phyloP scores from a whole-genome alignment of 2,329 filamentous ascomycete species.

The Alternaria conjuncta region DNA sequence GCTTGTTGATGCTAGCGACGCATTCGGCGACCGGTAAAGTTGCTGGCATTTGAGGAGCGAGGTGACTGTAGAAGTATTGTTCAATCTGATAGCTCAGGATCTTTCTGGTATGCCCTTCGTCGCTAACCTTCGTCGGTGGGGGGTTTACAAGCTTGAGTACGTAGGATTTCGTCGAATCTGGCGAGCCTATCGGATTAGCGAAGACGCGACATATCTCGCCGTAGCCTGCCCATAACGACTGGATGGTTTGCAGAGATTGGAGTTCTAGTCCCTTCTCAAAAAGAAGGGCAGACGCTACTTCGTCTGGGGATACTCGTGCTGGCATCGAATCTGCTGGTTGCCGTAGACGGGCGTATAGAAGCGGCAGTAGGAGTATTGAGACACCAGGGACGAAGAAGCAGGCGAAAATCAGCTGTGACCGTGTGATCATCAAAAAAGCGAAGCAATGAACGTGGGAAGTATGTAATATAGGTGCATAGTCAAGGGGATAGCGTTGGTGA shows the following conservation, averaged over 20 bases:
- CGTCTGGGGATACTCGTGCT: slow-evolving; percentile 14
- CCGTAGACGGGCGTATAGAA: not conserved
- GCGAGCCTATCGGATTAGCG: slow-evolving; percentile 40
- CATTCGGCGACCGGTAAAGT: slow-evolving; percentile 59
- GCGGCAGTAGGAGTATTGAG: not conserved
- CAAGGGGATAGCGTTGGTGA: not conserved
- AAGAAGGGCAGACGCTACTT: slow-evolving; percentile 37
- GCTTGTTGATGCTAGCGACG: slow-evolving; percentile 53
- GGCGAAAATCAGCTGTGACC: not conserved
- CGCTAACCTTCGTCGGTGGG: slow-evolving; percentile 49
- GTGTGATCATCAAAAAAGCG: slow-evolving; percentile 1
- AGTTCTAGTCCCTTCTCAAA: slow-evolving; percentile 32
- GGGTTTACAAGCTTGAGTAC: slow-evolving; percentile 68
- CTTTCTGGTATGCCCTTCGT: slow-evolving; percentile 70
- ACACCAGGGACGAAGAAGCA: slow-evolving; percentile 2
- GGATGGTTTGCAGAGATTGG: slow-evolving; percentile 39
- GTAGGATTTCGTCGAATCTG: slow-evolving; percentile 44
- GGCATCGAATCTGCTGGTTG: slow-evolving; percentile 48
- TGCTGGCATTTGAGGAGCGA: slow-evolving; percentile 59
- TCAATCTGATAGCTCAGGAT: slow-evolving; percentile 72
- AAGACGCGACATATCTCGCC: slow-evolving; percentile 63
- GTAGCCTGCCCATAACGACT: slow-evolving; percentile 58
- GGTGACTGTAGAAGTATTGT: slow-evolving; percentile 67
- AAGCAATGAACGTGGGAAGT: not conserved
- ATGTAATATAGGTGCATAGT: not conserved